These are phyloP conservation scores for Fusarium nygamai DNA, from an alignment of 2,329 filamentous ascomycete genomes.

Conservation along the genomic window DNA sequence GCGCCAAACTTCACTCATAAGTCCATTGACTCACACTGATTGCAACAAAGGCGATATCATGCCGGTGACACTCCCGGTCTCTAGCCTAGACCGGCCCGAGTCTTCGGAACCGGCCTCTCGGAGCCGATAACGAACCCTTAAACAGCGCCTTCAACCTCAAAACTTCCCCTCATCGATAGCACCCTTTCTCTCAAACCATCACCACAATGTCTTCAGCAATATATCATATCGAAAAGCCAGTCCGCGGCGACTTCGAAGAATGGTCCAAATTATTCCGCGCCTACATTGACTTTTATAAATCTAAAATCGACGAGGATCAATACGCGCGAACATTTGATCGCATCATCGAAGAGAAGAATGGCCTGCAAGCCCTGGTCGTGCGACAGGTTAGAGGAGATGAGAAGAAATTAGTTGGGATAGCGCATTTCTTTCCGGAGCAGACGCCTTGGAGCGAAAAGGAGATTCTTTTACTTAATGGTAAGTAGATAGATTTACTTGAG, in stretches of 20 bases:
- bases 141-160: not conserved
- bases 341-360: constrained; percentile 17
- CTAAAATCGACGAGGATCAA: constrained; percentile 21
- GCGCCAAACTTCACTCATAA: too few species aligned
- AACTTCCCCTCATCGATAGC: too few species aligned
- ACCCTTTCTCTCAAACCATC: accelerated
- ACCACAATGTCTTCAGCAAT: not conserved
- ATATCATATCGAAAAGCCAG: constrained; percentile 12
- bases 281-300: constrained; percentile 25
- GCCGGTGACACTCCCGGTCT: not conserved
- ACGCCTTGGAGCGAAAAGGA: constrained; percentile 31
- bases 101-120: constrained; percentile 4
- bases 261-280: constrained; percentile 20
- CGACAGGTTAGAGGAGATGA: not conserved
- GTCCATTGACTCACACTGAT: not conserved
- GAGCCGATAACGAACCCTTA: not conserved
- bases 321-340: constrained; percentile 20
- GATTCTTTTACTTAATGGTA: constrained; percentile 26
- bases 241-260: constrained; percentile 8
- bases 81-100: not conserved
- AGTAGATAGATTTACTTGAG: accelerated
- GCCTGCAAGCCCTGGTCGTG: constrained; percentile 10
- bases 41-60: not conserved
- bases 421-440: constrained; percentile 34
- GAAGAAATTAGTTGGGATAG: constrained; percentile 6